Base-by-base conservation (phyloP, 805 yeast genomes). In the Ogataea naganishii region DNA sequence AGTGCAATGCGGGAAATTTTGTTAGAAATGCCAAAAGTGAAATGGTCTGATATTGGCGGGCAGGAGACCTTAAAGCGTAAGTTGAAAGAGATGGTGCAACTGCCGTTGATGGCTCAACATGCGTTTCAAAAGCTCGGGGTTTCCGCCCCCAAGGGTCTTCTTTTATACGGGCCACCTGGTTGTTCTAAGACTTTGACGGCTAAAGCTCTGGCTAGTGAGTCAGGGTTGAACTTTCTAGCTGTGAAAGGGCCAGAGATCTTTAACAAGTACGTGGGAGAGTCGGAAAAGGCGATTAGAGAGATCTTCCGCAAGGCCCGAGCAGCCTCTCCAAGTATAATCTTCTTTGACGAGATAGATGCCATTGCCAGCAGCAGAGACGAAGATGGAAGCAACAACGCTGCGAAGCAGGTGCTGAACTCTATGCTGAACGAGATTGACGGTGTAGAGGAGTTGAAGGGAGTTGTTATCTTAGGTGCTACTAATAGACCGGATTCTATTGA, bases 111-210 rank as follows among this genome's bases (percentile, higher is more conserved):
- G 33, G 89, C 92, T 2, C 67, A 82, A 0, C 86, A 75, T 1
- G 67, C 94, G 0, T 92, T 92, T 51, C 62, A 63, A 13, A 62
- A 69, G 24, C 62, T 92, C 10, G 97, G 97, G 0, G 78, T 92
- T 4, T 63, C 72, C 24, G 86, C 97, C 0, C 99, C 99, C 3
- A 81, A 84, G 41, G 99, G 99, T 21, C 80, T 92, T 1, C 56
- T 92, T 27, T 62, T 92, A 14, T 92, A 92, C 53, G 99, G 99
- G 0, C 99, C 99, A 1, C 97, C 98, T 0, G 98, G 98, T 11
- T 89, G 97, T 60, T 88, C 96, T 8, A 89, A 89, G 47, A 89
- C 98, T 0, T 57, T 89, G 37, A 84, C 95, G 0, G 97, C 96
- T 2, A 89, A 89, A 48, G 96, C 96, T 1, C 59, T 89, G 18